Evolutionary conservation across 495 filamentous ascomycete species (phyloP), one percentile per base, ranked within the genome.

Genomic region (Aspergillus kassunensis): DNA sequence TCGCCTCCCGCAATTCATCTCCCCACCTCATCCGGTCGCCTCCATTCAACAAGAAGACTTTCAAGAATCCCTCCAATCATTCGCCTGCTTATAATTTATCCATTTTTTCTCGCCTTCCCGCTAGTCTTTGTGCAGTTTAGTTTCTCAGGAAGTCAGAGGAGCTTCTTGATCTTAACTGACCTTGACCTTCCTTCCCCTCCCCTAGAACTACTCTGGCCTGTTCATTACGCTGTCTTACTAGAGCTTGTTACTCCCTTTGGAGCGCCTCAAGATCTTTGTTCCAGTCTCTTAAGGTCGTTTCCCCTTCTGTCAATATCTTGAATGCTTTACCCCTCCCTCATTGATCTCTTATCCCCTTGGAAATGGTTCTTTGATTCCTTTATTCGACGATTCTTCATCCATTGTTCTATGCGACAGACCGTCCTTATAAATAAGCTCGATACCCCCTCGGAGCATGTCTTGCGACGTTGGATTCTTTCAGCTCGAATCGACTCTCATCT

Each of bases 1-100:
- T 45, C 23, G 20, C 44, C 49, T 52, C 47, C 51, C 55, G 45
- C 44, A 34, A 15, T 48, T 42, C 34, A 15, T 24, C 46, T 47
- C 53, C 46, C 45, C 53, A 49, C 45, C 23, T 42, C 36, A 44
- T 42, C 44, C 51, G 51, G 51, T 54, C 43, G 44, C 56, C 44
- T 46, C 44, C 44, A 46, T 46, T 27, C 39, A 20, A 42, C 53
- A 20, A 43, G 44, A 23, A 37, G 45, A 24, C 41, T 56, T 53
- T 53, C 41, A 53, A 43, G 34, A 35, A 34, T 52, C 42, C 46
- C 42, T 36, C 50, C 46, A 53, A 49, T 54, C 36, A 41, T 23
- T 55, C 19, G 41, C 18, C 44, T 53, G 44, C 44, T 49, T 47
- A 55, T 40, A 37, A 40, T 33, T 52, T 51, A 52, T 49, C 49